Base-by-base conservation (phyloP, 495 filamentous ascomycete species). In the Arthonia radiata region DNA sequence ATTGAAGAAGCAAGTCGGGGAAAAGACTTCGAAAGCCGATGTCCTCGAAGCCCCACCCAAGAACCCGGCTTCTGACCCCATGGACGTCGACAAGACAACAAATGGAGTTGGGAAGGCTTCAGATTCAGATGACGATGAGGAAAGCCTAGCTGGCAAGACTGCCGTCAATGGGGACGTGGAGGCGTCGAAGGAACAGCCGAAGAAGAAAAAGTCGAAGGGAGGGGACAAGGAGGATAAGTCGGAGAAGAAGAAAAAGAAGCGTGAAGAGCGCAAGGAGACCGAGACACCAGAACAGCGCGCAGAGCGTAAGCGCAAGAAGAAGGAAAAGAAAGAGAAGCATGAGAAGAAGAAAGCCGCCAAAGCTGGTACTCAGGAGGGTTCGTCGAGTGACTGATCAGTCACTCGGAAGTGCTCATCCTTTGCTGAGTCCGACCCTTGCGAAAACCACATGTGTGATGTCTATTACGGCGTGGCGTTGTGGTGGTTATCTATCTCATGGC, bases 261-360 rank as follows among this genome's bases (percentile, higher is more conserved):
- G 7, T 22, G 19, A 6, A 6, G 38, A 38, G 31, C 27, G 34
- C 18, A 30, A 42, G 33, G 37, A 41, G 29, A 44, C 66, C 23
- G 74, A 86, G 52, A 78, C 77, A 3, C 48, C 71, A 14, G 72
- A 75, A 38, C 70, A 75, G 47, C 63, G 65, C 37, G 69, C 67
- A 5, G 73, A 77, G 49, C 61, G 68, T 13, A 27, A 34, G n/a
- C 12, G 26, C 37, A 80, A 77, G 56, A 57, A 59, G 34, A 59
- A 65, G 50, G 76, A 78, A 59, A 77, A 66, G 48, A 64, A 71
- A 41, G 65, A 78, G 44, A 78, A 75, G 57, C 72, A 68, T 36
- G 63, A 58, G 57, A 61, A 64, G 56, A 59, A 61, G 48, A 43
- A 67, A 66, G 50, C 56, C 50, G 48, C 67, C 53, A 36, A 59